Base-by-base conservation (phyloP, 495 filamentous ascomycete genomes). In the Pyrenula aspistea region DNA sequence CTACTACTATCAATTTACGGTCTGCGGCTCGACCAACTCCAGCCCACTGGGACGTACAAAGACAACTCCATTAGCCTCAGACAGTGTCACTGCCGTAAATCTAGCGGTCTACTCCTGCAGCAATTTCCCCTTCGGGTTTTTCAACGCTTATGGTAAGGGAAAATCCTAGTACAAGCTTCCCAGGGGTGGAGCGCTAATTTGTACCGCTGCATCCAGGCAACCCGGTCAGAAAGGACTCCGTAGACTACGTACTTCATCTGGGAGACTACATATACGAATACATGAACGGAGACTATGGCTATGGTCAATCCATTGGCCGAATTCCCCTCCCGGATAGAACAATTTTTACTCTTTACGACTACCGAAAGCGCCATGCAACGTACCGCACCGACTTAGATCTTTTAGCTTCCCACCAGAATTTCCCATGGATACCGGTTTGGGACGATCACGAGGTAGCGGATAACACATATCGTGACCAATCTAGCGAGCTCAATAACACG, bases 221-320 rank as follows among this genome's bases (percentile, higher is more conserved):
- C 59, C 68, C 79, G 2, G 84, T 74, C 2, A 76, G 83, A 51
- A 87, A 87, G 61, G 83, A 87, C 56, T 79, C 78, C n/a, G 80
- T 85, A 2, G 83, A 88, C 63, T 87, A 82, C 63, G 77, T 86
- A 0, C 57, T 85, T 52, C 81, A 84, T 61, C 72, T 86, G 2
- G 83, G 83, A 15, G 84, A 88, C 63, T 87, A 86, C 62, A 86
- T 86, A 61, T 86, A 88, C 63, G 83, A 88, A 61, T 82, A 81
- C 50, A 67, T 62, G n/a, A 73, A 80, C 23, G 77, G 76, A 12
- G 70, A 77, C 12, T 83, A 83, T 59, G 81, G 81, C 20, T 79
- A 73, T 71, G 79, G 77, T 23, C 61, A 77, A 54, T 67, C 62
- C 21, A 69, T 77, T 55, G 75, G 69, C 25, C 75, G 82, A 19